phyloP scores from a whole-genome alignment of 2,329 filamentous ascomycete genomes.

The Nakataea oryzae region DNA sequence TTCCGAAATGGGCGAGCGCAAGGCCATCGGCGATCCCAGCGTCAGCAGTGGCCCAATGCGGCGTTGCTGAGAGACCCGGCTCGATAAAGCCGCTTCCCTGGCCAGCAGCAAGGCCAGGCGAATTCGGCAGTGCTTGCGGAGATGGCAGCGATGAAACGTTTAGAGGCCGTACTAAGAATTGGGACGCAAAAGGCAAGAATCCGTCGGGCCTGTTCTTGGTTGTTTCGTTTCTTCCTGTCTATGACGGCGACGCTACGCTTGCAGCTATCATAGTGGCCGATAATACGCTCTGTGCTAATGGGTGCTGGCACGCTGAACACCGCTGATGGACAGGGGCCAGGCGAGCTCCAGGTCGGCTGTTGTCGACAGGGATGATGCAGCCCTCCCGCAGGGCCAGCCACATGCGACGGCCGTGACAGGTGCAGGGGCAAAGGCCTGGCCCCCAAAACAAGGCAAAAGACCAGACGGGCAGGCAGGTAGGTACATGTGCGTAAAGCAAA shows the following conservation, averaged over 20 bases:
- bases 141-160: neutral
- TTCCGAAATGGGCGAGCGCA: neutral
- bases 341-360: neutral
- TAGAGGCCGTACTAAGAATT: too few species aligned
- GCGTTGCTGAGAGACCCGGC: too few species aligned
- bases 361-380: neutral
- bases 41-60: too few species aligned
- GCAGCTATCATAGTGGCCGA: too few species aligned
- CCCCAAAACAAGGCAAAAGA: neutral
- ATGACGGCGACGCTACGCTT: neutral
- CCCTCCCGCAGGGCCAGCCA: neutral
- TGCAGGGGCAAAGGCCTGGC: neutral
- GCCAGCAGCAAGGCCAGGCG: too few species aligned
- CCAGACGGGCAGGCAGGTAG: neutral
- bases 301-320: too few species aligned
- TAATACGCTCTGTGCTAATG: too few species aligned
- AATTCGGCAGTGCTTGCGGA: neutral
- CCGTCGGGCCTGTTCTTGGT: too few species aligned
- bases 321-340: neutral
- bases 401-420: neutral
- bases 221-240: neutral
- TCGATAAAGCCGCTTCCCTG: too few species aligned
- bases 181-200: neutral
- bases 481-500: neutral
- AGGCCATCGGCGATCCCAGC: too few species aligned